These are phyloP conservation scores for Nigrospora osmanthi DNA, from an alignment of 2,329 filamentous ascomycete genomes.

Conservation along the genomic window DNA sequence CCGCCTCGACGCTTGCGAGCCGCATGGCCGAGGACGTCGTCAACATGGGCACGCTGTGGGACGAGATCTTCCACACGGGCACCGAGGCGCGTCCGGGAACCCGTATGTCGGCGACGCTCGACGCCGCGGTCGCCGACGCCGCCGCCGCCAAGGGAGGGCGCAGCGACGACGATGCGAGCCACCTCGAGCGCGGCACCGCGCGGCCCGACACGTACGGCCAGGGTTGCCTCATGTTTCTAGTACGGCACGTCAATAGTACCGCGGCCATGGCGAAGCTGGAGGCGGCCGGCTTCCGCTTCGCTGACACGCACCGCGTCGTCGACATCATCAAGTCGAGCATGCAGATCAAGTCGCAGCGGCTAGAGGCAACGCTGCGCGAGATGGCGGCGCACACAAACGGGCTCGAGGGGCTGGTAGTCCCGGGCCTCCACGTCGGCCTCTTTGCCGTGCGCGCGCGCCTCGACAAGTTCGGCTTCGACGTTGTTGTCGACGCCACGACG, in stretches of 20 bases:
- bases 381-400: conserved; percentile 53
- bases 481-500: conserved; percentile 48
- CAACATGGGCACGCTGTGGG: conserved; percentile 62
- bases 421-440: conserved; percentile 49
- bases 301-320: conserved; percentile 58
- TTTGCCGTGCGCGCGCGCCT: conserved; percentile 48
- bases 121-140: conserved; percentile 4
- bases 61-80: conserved; percentile 66
- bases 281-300: conserved; percentile 70
- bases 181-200: background rate
- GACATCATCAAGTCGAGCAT: conserved; percentile 63
- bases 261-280: conserved; percentile 57
- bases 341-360: conserved; percentile 57
- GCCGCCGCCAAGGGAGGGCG: conserved; percentile 6
- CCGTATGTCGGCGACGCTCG: background rate
- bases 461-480: conserved; percentile 47
- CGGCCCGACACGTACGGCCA: conserved; percentile 40
- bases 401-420: conserved; percentile 18
- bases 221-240: conserved; percentile 75
- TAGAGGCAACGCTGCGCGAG: conserved; percentile 52
- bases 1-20: conserved; percentile 64
- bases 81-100: conserved; percentile 7
- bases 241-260: conserved; percentile 50
- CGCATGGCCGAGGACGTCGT: conserved; percentile 56
- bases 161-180: conserved; percentile 12